phyloP scores from a whole-genome alignment of 768 basidiomycete genomes.

The Calocera cornea region DNA sequence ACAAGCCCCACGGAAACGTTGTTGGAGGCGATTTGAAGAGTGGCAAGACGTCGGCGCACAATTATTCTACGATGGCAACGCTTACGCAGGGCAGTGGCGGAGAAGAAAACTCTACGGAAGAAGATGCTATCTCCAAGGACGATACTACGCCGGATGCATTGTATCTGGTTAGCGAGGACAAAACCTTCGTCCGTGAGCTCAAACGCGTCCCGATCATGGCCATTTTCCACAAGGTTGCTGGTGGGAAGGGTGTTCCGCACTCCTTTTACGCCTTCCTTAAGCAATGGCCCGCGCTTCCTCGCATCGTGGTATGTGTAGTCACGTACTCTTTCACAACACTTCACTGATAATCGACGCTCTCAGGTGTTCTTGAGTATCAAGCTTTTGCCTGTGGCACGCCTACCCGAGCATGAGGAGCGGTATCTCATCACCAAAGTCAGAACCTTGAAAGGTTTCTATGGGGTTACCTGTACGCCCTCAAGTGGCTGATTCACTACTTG shows the following conservation, averaged over 20 bases:
- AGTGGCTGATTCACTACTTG: not conserved
- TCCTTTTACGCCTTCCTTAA: constrained; percentile 51
- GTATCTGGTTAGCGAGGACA: constrained; percentile 20
- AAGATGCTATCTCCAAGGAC: constrained; percentile 7
- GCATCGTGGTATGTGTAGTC: constrained; percentile 38
- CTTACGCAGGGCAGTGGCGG: constrained; percentile 15
- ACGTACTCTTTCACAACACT: not conserved
- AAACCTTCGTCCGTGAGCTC: constrained; percentile 18
- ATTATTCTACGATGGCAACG: not conserved
- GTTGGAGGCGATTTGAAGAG: not conserved
- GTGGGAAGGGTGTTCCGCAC: constrained; percentile 47
- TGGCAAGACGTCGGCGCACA: not conserved
- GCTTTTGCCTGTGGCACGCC: constrained; percentile 37
- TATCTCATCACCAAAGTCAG: constrained; percentile 47
- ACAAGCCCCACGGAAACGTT: not conserved
- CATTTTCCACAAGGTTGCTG: constrained; percentile 43
- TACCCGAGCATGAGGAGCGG: constrained; percentile 34
- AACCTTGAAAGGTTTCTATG: constrained; percentile 46
- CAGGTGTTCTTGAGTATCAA: constrained; percentile 52
- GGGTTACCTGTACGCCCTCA: constrained; percentile 35
- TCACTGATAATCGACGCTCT: not conserved
- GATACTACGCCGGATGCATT: constrained; percentile 4
- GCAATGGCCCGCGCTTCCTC: constrained; percentile 57
- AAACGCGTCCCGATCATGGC: constrained; percentile 39
- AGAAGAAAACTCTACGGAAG: constrained; percentile 13